Percentiles rank a stretch among this genome's conserved stretches.
Evolutionary conservation across 192 early-diverging fungal genomes (phyloP).

Genomic region (Powellomyces hirtus): DNA sequence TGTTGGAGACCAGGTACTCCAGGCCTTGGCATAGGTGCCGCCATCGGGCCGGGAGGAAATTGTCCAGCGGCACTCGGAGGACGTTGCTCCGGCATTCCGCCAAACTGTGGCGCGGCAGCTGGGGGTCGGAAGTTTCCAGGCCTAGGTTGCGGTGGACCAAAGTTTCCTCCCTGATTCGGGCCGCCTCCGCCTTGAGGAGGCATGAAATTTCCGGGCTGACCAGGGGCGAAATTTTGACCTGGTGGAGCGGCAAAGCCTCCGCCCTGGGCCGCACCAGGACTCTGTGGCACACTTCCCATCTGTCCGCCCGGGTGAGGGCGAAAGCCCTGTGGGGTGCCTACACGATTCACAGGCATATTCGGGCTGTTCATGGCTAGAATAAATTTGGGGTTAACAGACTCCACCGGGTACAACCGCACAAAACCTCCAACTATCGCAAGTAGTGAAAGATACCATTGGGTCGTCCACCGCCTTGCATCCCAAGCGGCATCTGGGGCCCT

Average conservation of each 20-base stretch:
- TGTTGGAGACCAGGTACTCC: not conserved
- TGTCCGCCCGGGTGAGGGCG: not conserved
- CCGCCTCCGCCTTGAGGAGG: too few relatives aligned
- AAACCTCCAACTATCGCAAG: too few relatives aligned
- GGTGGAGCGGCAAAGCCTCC: too few relatives aligned
- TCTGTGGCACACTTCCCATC: not conserved
- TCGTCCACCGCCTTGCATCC: too few relatives aligned
- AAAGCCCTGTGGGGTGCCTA: not conserved
- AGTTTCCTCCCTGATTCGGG: not conserved
- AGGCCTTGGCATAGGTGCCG: not conserved
- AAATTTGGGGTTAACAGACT: too few relatives aligned
- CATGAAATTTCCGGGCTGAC: too few relatives aligned
- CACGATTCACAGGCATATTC: not conserved
- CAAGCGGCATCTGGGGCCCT: not conserved
- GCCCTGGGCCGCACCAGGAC: not conserved
- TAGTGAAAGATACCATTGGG: too few relatives aligned
- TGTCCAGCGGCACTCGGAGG: not conserved
- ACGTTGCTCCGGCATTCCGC: not conserved
- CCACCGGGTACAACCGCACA: too few relatives aligned
- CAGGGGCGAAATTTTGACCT: too few relatives aligned
- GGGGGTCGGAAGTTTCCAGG: slow-evolving; percentile 3
- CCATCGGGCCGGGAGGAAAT: not conserved
- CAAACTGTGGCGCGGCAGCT: not conserved
- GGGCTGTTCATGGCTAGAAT: not conserved
- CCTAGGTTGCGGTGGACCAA: not conserved